A percentile compares a stretch with the other conserved stretches of the same genome.
Conservation (phyloP, 768 basidiomycete species). For the Kwoniella heveanensis region DNA sequence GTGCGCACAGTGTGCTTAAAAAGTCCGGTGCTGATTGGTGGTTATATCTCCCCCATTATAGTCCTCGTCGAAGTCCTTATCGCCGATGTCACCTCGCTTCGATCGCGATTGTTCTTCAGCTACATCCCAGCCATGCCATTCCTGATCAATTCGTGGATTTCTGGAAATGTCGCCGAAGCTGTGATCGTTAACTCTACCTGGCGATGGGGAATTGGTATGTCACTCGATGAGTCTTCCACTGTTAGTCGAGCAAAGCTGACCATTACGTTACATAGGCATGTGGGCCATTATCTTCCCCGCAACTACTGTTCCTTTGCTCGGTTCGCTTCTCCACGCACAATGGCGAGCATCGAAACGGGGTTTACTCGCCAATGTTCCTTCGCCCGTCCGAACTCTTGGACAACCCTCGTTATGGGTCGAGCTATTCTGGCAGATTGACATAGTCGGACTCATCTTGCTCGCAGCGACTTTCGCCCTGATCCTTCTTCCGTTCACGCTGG, state of each 20-base stretch:
- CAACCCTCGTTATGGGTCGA: constrained; percentile 16
- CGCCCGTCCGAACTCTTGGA: constrained; percentile 8
- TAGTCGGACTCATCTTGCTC: constrained; percentile 53
- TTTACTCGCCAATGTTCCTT: constrained; percentile 22
- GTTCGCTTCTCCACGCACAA: constrained; percentile 34
- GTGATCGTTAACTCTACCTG: constrained; percentile 40
- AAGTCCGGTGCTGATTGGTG: too few relatives aligned
- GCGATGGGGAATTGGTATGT: constrained; percentile 52
- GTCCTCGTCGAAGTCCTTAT: constrained; percentile 52
- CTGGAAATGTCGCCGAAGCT: constrained; percentile 42
- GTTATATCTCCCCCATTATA: background rate
- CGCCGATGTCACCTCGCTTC: constrained; percentile 50
- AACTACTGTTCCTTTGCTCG: constrained; percentile 29
- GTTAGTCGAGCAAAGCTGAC: background rate
- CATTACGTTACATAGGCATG: constrained; percentile 28
- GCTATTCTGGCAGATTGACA: constrained; percentile 55
- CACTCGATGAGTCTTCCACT: background rate
- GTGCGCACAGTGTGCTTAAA: constrained; percentile 3
- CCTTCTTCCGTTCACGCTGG: constrained; percentile 55
- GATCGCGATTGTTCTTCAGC: constrained; percentile 50
- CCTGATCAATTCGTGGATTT: constrained; percentile 55
- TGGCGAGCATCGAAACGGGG: constrained; percentile 31
- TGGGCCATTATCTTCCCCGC: constrained; percentile 53
- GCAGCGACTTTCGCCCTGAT: constrained; percentile 47
- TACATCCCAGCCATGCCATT: constrained; percentile 51